Percentiles rank a stretch among this genome's conserved stretches.
These are phyloP conservation scores for Peronospora destructor DNA, from an alignment of 352 stramenopile genomes.

Conservation along the genomic window DNA sequence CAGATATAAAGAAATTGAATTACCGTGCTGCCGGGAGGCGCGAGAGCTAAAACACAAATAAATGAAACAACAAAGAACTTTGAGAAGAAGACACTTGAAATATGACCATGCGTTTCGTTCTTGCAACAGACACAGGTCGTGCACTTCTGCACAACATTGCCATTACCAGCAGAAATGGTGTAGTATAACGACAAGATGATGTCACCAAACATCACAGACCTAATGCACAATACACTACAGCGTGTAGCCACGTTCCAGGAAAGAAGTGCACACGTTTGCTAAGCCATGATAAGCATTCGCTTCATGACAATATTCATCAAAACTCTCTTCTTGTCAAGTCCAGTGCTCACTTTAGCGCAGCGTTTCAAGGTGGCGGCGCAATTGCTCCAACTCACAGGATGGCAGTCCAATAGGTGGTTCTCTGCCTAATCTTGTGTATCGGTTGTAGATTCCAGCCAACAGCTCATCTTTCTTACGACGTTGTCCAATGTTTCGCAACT, in stretches of 20 bases:
- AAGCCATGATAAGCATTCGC: neutral
- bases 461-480: conserved; percentile 82
- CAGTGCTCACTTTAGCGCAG: conserved; percentile 27
- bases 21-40: conserved; percentile 14
- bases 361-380: conserved; percentile 69
- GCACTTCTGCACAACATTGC: conserved; percentile 1
- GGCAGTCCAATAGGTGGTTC: conserved; percentile 77
- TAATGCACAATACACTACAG: neutral
- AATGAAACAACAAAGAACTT: conserved; percentile 30
- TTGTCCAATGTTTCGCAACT: conserved; percentile 52
- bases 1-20: conserved; percentile 20
- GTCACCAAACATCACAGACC: neutral
- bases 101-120: too few species aligned
- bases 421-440: conserved; percentile 65
- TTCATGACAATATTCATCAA: neutral
- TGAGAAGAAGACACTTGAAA: conserved; percentile 14
- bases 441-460: conserved; percentile 71
- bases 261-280: too few species aligned
- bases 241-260: neutral
- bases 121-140: neutral
- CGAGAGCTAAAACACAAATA: conserved; percentile 24
- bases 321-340: too few species aligned
- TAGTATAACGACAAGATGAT: conserved; percentile 13
- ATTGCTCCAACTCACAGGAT: conserved; percentile 70
- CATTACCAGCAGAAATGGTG: conserved; percentile 3